phyloP scores from a whole-genome alignment of 2,329 filamentous ascomycete species.

The Aspergillus amoenus region DNA sequence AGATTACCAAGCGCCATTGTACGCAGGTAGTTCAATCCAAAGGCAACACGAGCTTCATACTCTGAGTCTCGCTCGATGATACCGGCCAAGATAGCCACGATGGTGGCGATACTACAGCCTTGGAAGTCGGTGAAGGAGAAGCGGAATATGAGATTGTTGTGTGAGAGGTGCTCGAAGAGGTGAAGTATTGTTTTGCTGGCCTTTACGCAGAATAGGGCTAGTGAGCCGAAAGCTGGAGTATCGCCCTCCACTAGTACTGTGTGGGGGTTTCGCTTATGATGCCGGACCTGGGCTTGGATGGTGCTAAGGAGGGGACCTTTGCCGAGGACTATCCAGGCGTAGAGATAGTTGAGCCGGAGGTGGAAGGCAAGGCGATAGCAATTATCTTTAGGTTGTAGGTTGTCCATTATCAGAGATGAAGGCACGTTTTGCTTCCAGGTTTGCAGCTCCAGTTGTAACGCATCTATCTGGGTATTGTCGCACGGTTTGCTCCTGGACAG shows the following conservation, averaged over 20 bases:
- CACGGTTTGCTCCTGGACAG: neutral
- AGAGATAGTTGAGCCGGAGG: conserved; percentile 40
- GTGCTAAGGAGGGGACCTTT: conserved; percentile 32
- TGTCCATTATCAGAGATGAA: conserved; percentile 25
- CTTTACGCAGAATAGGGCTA: conserved; percentile 29
- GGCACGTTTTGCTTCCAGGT: neutral
- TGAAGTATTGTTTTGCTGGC: conserved; percentile 6
- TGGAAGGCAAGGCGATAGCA: conserved; percentile 36
- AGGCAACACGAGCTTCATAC: conserved; percentile 29
- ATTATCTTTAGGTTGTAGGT: conserved; percentile 27
- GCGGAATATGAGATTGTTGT: conserved; percentile 28
- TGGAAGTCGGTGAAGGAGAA: conserved; percentile 44
- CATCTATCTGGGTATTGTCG: neutral
- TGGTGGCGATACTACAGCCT: conserved; percentile 41
- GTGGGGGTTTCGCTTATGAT: neutral
- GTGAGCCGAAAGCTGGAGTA: neutral
- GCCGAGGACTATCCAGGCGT: conserved; percentile 38
- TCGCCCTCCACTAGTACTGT: neutral
- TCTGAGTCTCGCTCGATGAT: conserved; percentile 35
- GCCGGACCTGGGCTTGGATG: neutral
- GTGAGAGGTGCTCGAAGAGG: conserved; percentile 18
- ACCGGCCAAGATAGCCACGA: conserved; percentile 30
- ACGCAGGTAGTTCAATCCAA: conserved; percentile 33
- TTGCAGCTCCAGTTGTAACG: neutral
- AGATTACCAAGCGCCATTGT: conserved; percentile 37